These are phyloP conservation scores for Eucalyptus camaldulensis DNA, from an alignment of 345 rosid genomes.

Conservation along the genomic window DNA sequence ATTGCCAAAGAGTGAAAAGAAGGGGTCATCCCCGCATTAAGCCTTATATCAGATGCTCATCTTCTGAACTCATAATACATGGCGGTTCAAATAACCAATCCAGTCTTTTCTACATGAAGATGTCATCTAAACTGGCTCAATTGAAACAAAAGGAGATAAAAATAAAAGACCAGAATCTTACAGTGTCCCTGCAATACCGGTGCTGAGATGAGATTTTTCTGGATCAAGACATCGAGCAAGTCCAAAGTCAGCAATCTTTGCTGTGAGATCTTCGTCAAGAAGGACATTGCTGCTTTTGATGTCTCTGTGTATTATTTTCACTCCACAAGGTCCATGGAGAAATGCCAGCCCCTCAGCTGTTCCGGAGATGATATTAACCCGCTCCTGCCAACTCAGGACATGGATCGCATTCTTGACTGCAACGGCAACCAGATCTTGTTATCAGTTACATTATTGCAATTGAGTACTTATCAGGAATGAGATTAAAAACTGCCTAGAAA, in stretches of 20 bases:
- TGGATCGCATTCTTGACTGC: not conserved
- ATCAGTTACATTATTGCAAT: not conserved
- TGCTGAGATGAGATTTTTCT: constrained; percentile 1
- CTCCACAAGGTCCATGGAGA: not conserved
- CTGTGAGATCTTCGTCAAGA: not conserved
- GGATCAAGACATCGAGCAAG: constrained; percentile 1
- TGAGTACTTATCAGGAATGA: not conserved
- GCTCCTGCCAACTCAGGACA: not conserved
- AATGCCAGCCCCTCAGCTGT: constrained; percentile 4
- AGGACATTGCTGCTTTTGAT: constrained; percentile 7
- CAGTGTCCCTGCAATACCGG: constrained; percentile 11
- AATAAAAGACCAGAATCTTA: not conserved
- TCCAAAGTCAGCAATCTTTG: constrained; percentile 9
- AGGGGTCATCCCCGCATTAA: not conserved
- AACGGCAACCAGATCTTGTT: not conserved
- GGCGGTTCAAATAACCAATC: not conserved
- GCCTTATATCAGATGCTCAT: not conserved
- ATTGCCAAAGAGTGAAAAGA: not conserved
- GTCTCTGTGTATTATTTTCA: constrained; percentile 5
- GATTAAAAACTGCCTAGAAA: not conserved
- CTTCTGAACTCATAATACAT: not conserved
- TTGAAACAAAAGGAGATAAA: not conserved
- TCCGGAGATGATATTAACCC: not conserved
- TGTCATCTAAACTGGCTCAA: not conserved
- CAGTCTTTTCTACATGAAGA: not conserved